Conservation (phyloP, 306 rosid genomes). For the Malus fusca region DNA sequence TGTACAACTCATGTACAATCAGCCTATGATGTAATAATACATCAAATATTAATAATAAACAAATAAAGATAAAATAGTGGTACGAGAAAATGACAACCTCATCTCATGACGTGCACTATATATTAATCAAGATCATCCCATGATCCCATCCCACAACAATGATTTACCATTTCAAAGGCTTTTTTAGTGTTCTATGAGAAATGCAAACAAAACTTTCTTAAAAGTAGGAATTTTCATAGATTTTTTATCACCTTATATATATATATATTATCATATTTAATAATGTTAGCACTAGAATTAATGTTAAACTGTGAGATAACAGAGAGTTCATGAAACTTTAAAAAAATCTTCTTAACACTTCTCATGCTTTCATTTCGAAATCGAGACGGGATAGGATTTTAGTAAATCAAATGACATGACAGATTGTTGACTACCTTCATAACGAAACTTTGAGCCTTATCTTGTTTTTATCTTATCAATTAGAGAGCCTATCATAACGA, state of each 20-base stretch:
- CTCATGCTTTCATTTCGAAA: too few species aligned
- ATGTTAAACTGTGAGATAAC: fast-evolving
- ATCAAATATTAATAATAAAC: neutral
- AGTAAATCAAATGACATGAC: too few species aligned
- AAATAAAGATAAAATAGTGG: neutral
- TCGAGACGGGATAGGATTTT: too few species aligned
- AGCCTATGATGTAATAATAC: neutral
- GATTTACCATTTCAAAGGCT: neutral
- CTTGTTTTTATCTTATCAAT: neutral
- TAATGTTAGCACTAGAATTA: too few species aligned
- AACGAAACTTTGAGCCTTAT: neutral
- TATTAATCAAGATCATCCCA: neutral
- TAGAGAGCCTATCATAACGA: neutral
- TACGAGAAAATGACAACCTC: neutral
- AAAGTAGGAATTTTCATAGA: too few species aligned
- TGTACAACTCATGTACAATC: neutral
- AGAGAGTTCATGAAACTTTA: too few species aligned
- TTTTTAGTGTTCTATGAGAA: neutral
- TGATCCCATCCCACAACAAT: neutral
- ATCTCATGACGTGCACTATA: neutral
- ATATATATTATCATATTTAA: too few species aligned
- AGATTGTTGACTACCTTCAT: neutral
- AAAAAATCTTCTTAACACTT: fast-evolving
- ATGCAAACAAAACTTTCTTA: too few species aligned
- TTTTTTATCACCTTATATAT: too few species aligned